phyloP scores from a whole-genome alignment of 129 eudicot genomes.

The Daucus carota region DH1_v3.0 NC_030382.2:46335501-46336000 shows the following conservation, averaged over 20 bases:
- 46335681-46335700: constrained; percentile 12
- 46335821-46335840: constrained; percentile 24
- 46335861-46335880: constrained; percentile 50
- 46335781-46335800: constrained; percentile 44
- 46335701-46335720: constrained; percentile 11
- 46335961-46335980: constrained; percentile 39
- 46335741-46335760: constrained; percentile 30
- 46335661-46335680: constrained; percentile 8
- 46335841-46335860: constrained; percentile 39
- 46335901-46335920: constrained; percentile 59
- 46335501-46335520: constrained; percentile 56
- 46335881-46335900: constrained; percentile 61
- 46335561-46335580: constrained; percentile 38
- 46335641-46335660: constrained; percentile 17
- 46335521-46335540: constrained; percentile 54
- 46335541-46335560: constrained; percentile 58
- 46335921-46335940: constrained; percentile 89
- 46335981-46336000: constrained; percentile 47
- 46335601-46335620: constrained; percentile 14
- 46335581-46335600: constrained; percentile 17
- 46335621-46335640: constrained; percentile 23
- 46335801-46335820: constrained; percentile 46
- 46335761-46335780: constrained; percentile 38
- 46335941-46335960: constrained; percentile 65
- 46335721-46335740: constrained; percentile 15